Conservation (phyloP, 2,329 filamentous ascomycete species). For the Microsporum audouinii region DNA sequence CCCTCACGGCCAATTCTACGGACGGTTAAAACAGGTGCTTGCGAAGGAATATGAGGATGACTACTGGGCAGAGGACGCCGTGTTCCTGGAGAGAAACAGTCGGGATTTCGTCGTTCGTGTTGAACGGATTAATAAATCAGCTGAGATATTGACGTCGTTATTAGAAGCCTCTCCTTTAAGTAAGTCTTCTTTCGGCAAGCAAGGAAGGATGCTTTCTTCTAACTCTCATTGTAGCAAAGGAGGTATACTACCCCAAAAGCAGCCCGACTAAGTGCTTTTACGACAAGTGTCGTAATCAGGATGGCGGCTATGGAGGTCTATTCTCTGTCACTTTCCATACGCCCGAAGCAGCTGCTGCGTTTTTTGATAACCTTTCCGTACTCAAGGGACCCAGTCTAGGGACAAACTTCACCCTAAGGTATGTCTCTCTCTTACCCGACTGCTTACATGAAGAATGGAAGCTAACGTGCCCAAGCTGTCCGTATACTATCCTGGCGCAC, state of each 20-base stretch:
- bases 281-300: conserved; percentile 61
- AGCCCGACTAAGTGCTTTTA: conserved; percentile 60
- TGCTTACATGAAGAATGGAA: neutral
- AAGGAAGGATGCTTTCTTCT: neutral
- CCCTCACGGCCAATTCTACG: conserved; percentile 59
- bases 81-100: conserved; percentile 94
- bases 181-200: conserved; percentile 19
- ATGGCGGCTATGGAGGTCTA: conserved; percentile 79
- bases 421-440: conserved; percentile 10
- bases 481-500: conserved; percentile 85
- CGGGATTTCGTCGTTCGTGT: conserved; percentile 79
- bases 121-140: conserved; percentile 71
- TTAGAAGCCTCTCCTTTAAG: conserved; percentile 47
- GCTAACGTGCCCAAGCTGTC: conserved; percentile 45
- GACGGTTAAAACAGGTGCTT: conserved; percentile 54
- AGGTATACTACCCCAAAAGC: conserved; percentile 77
- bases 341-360: conserved; percentile 59
- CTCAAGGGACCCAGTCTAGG: conserved; percentile 90
- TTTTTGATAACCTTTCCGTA: conserved; percentile 77
- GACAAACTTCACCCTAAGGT: conserved; percentile 85
- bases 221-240: conserved; percentile 47
- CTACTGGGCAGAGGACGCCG: conserved; percentile 85
- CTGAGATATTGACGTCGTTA: conserved; percentile 68
- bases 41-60: conserved; percentile 66
- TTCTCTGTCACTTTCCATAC: conserved; percentile 71